A percentile compares a stretch with the other conserved stretches of the same genome.
Conservation (phyloP, 2,329 filamentous ascomycete species). For the Diplodia sapinea region DNA sequence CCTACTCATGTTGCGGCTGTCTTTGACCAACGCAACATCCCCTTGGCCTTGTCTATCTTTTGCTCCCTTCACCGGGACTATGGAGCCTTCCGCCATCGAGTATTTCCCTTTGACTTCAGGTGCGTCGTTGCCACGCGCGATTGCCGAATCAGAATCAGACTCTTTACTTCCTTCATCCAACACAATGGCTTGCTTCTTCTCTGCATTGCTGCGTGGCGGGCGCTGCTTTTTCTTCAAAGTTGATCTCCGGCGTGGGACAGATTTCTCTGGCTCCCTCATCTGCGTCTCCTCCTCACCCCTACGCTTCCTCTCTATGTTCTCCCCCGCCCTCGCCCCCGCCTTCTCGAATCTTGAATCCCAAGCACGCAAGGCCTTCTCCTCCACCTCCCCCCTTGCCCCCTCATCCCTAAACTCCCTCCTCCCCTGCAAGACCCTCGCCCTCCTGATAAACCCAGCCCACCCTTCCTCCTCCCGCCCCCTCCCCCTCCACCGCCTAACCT, state of each 20-base stretch:
- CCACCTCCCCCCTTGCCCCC: constrained; percentile 48
- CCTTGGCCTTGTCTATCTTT: neutral
- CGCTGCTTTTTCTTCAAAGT: constrained; percentile 11
- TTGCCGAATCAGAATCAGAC: neutral
- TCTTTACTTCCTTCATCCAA: neutral
- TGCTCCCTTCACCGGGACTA: neutral
- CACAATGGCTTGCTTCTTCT: neutral
- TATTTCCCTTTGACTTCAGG: neutral
- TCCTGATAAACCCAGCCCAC: neutral
- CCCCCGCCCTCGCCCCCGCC: neutral
- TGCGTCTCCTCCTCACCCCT: neutral
- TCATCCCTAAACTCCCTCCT: constrained; percentile 41
- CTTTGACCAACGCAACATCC: neutral
- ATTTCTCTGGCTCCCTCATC: neutral
- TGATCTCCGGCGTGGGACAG: constrained; percentile 1
- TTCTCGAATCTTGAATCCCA: neutral
- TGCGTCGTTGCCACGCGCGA: too few relatives aligned
- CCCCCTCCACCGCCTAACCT: constrained; percentile 40
- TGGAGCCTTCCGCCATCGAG: neutral
- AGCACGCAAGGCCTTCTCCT: constrained; percentile 47
- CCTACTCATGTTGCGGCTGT: neutral
- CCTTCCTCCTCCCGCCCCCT: neutral
- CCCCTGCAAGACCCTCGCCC: constrained; percentile 23
- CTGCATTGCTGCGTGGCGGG: neutral
- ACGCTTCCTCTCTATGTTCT: neutral